Evolutionary conservation across 2,329 filamentous ascomycete species (phyloP).

Genomic region (Sporothrix dimorphospora): DNA sequence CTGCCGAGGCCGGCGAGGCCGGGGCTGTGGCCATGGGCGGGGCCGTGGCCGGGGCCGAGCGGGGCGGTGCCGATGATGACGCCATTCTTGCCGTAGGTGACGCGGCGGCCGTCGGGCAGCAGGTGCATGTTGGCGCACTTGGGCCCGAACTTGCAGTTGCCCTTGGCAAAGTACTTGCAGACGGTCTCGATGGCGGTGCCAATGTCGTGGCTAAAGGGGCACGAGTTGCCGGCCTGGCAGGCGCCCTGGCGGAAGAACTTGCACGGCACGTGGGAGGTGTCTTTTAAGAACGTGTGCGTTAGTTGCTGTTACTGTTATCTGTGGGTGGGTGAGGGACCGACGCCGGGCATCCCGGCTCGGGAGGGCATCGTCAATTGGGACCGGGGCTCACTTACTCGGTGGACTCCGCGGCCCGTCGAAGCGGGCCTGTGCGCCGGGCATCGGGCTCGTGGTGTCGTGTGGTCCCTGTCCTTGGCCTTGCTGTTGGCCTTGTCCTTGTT

Average conservation of each 20-base stretch:
- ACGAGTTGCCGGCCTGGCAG: conserved; percentile 94
- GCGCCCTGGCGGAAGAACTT: conserved; percentile 98
- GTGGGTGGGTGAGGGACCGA: background rate
- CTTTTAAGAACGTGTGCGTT: conserved; percentile 49
- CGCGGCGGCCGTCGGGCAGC: conserved; percentile 86
- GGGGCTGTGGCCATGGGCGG: conserved; percentile 40
- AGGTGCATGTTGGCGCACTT: conserved; percentile 98
- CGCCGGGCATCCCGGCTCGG: too few species aligned
- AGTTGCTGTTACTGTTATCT: background rate
- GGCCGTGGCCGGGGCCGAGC: background rate
- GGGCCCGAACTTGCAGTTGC: conserved; percentile 97
- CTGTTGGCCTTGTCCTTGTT: background rate
- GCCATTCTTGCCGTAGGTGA: conserved; percentile 76
- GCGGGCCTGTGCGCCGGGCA: conserved; percentile 36
- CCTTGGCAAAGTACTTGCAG: conserved; percentile 99
- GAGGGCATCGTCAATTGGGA: too few species aligned
- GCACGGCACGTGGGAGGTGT: conserved; percentile 96
- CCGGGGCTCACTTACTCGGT: conserved; percentile 63
- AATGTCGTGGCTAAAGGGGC: conserved; percentile 93
- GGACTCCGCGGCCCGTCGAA: conserved; percentile 66
- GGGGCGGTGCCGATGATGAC: conserved; percentile 58
- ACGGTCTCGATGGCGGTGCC: conserved; percentile 82
- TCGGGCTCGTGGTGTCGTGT: conserved; percentile 28
- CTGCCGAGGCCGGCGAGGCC: conserved; percentile 67
- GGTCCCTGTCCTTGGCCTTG: background rate